Base-by-base conservation (phyloP, 78 protist genomes). In the Cavenderia fasciculata region DNA sequence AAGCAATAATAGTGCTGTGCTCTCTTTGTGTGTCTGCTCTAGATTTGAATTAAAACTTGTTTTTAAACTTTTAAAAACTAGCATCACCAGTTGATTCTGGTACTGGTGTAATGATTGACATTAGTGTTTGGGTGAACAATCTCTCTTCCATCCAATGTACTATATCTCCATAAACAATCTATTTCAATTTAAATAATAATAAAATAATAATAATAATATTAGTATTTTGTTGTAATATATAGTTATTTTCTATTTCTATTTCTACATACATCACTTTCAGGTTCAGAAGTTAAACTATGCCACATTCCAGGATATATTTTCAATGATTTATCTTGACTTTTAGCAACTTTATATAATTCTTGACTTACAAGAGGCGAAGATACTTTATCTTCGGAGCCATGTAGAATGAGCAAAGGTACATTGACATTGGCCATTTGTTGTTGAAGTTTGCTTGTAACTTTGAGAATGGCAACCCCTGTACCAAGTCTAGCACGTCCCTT, bases 391-490 rank as follows among this genome's bases (percentile, higher is more conserved):
- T 66, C 71, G 8, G 59, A 36, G 54, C 89, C 89, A 68, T 82
- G 89, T 40, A 11, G 23, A 40, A 82, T 68, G 1, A 52, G 43
- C 0, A 82, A 44, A 18, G 89, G 89, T 40, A 82, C 89, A 7
- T 31, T 27, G 21, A 82, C 57, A 41, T 56, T 41, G 10, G 21
- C 23, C 10, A 82, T 12, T 12, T 68, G 23, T 8, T 51, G 38
- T 43, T 82, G 89, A 11, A 82, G 89, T 29, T 41, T 52, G 23
- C 33, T 21, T 8, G 89, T 82, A 5, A 59, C 89, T 5, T 44
- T 52, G 5, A 82, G 34, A 27, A 82, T 82, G 2, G 89, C 89
- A 16, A 82, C 31, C 38, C 89, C 89, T 1, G 89, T 82, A 31
- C 78, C 89, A 12, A 82, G 33, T 29, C 89, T 29, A 4, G 77